Conservation (phyloP, 2,329 filamentous ascomycete species). For the Dactylellina sp. region DNA sequence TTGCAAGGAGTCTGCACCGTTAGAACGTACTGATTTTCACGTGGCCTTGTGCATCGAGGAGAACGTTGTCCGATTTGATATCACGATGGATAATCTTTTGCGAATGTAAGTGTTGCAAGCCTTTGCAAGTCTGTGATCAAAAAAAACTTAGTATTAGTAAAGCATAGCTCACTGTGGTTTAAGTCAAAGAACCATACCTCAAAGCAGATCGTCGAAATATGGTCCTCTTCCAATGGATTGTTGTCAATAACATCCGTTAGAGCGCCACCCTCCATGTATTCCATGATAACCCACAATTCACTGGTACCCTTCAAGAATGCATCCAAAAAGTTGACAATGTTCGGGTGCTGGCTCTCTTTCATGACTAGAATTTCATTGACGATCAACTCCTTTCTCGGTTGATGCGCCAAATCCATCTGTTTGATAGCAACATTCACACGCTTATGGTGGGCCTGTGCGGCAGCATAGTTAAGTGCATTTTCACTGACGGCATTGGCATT, state of each 20-base stretch:
- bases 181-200: conserved; percentile 74
- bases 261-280: conserved; percentile 98
- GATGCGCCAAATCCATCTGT: conserved; percentile 98
- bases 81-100: conserved; percentile 99
- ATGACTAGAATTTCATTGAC: conserved; percentile 99
- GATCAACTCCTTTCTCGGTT: conserved; percentile 96
- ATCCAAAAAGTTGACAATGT: conserved; percentile 99
- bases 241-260: conserved; percentile 99
- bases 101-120: conserved; percentile 90
- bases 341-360: conserved; percentile 98
- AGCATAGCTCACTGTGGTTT: conserved; percentile 7
- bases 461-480: conserved; percentile 78
- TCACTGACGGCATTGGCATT: conserved; percentile 87
- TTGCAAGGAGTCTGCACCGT: neutral
- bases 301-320: conserved; percentile 96
- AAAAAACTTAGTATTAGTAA: conserved; percentile 10
- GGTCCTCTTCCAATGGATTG: conserved; percentile 94
- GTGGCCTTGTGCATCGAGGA: conserved; percentile 91
- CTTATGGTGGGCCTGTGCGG: conserved; percentile 79
- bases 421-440: conserved; percentile 82
- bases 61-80: conserved; percentile 99
- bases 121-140: conserved; percentile 82
- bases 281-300: conserved; percentile 99
- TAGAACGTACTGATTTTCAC: conserved; percentile 90
- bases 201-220: conserved; percentile 95